These are phyloP conservation scores for Puccinia novopanici DNA, from an alignment of 1,284 basidiomycete genomes.

Conservation along the genomic window DNA sequence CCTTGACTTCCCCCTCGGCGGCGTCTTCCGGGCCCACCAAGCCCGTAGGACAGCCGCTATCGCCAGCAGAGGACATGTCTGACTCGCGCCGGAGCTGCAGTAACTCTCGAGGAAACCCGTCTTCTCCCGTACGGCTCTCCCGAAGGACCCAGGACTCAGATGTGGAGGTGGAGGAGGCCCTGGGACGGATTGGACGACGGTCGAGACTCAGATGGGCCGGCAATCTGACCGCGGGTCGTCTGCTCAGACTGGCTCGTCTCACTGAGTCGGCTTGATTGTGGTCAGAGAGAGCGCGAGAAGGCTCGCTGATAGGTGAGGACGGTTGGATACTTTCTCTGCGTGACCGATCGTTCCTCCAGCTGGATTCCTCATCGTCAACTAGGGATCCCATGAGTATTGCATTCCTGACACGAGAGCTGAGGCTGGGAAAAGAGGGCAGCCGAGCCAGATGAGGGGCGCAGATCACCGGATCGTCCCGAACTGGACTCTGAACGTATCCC, in stretches of 20 bases:
- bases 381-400: slow-evolving; percentile 3
- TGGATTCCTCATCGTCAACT: neutral
- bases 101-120: neutral
- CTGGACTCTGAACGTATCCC: no score
- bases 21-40: no score
- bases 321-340: neutral
- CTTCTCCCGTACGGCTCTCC: neutral
- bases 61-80: neutral
- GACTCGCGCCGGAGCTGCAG: neutral
- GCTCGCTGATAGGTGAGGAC: neutral
- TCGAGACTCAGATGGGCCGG: neutral
- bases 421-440: no score
- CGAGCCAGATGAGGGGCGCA: no score
- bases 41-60: neutral
- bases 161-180: neutral
- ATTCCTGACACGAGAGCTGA: neutral
- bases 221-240: neutral
- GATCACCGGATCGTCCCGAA: no score
- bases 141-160: slow-evolving; percentile 8
- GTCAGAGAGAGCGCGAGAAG: neutral
- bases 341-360: neutral
- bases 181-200: neutral
- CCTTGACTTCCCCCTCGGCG: neutral
- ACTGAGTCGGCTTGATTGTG: no score
- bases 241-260: neutral